These are phyloP conservation scores for Colletotrichum theobromicola DNA, from an alignment of 2,329 filamentous ascomycete genomes.

Conservation along the genomic window DNA sequence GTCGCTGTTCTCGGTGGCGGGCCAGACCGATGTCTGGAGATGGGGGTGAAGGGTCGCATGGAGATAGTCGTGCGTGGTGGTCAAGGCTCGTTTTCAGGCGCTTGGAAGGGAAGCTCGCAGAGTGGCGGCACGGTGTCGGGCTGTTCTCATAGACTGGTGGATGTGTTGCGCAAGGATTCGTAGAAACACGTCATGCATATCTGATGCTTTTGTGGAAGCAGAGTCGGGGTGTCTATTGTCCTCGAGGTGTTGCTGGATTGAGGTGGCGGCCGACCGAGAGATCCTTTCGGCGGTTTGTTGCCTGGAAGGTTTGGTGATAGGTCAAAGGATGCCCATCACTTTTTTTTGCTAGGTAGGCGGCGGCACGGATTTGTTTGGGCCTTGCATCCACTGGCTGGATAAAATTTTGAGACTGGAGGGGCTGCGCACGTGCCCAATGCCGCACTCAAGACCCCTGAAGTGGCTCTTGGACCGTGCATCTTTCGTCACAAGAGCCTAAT, in stretches of 20 bases:
- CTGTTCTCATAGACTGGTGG: slow-evolving; percentile 28
- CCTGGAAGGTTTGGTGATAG: neutral
- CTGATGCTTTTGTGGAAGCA: neutral
- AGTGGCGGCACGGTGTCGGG: slow-evolving; percentile 11
- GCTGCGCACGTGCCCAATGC: slow-evolving; percentile 13
- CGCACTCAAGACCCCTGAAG: slow-evolving; percentile 8
- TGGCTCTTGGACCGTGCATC: slow-evolving; percentile 1
- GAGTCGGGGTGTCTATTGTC: neutral
- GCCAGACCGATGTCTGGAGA: slow-evolving; percentile 37
- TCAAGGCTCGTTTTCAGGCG: neutral
- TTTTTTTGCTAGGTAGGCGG: neutral
- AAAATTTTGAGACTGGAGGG: slow-evolving; percentile 21
- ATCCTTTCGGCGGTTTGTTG: slow-evolving; percentile 6
- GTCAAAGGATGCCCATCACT: neutral
- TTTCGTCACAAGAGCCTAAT: neutral
- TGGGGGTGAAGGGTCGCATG: slow-evolving; percentile 41
- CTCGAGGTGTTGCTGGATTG: neutral
- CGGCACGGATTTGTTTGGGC: neutral
- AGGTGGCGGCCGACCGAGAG: neutral
- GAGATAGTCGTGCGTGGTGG: slow-evolving; percentile 1
- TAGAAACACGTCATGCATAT: slow-evolving; percentile 27
- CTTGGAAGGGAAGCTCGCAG: neutral
- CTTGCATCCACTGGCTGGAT: neutral
- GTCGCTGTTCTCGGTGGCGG: slow-evolving; percentile 38
- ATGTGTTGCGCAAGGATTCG: slow-evolving; percentile 25